Conservation (phyloP, 2,329 filamentous ascomycete genomes). For the Madurella mycetomatis region DNA sequence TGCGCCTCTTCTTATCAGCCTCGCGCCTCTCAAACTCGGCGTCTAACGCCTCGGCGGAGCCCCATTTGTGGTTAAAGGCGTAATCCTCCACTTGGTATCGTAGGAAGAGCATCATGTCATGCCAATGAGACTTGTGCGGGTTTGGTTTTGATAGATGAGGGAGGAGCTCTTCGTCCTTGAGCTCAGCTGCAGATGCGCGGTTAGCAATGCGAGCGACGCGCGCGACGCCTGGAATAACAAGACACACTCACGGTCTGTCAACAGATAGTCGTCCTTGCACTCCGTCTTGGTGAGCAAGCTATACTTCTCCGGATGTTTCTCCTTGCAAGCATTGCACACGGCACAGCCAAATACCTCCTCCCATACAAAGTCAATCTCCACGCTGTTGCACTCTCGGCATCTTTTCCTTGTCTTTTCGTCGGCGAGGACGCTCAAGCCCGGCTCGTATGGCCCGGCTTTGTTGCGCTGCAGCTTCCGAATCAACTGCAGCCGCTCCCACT, state of each 20-base stretch:
- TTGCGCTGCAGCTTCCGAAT: conserved; percentile 66
- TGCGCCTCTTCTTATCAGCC: conserved; percentile 73
- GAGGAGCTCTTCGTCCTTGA: conserved; percentile 81
- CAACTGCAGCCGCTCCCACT: conserved; percentile 84
- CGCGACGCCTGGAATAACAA: neutral
- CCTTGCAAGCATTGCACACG: conserved; percentile 82
- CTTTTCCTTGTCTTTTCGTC: conserved; percentile 62
- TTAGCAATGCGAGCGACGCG: conserved; percentile 10
- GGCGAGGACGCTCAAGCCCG: conserved; percentile 71
- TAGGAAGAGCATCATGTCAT: conserved; percentile 97
- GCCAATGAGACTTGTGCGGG: conserved; percentile 92
- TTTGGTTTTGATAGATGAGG: conserved; percentile 88
- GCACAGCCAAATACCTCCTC: conserved; percentile 73
- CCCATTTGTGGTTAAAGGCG: conserved; percentile 87
- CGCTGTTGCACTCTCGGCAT: conserved; percentile 74
- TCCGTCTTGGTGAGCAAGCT: conserved; percentile 95
- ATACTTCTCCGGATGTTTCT: conserved; percentile 87
- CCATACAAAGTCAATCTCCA: conserved; percentile 96
- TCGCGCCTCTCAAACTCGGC: conserved; percentile 81
- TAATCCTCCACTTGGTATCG: conserved; percentile 94
- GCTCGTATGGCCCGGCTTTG: conserved; percentile 81
- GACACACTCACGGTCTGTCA: conserved; percentile 72
- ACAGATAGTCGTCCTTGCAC: conserved; percentile 87
- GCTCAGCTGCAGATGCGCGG: conserved; percentile 59
- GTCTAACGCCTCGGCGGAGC: conserved; percentile 77